Conservation (phyloP, 352 stramenopile genomes). For the Globisporangium solare region DNA sequence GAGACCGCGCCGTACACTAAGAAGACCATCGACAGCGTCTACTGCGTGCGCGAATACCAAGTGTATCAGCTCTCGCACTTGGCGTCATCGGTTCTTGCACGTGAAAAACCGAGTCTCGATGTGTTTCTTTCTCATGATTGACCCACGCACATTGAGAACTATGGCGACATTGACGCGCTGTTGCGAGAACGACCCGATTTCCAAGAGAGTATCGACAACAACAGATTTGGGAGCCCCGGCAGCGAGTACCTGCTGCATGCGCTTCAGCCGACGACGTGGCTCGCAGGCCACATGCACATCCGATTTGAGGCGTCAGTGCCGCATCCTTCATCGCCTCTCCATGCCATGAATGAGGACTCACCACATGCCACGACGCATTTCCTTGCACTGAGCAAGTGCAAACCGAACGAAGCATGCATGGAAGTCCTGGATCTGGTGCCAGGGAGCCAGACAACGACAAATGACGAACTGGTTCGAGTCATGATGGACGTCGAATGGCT, state of each 20-base stretch:
- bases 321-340: slow-evolving; percentile 25
- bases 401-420: slow-evolving; percentile 78
- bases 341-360: slow-evolving; percentile 26
- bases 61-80: slow-evolving; percentile 70
- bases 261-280: slow-evolving; percentile 88
- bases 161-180: slow-evolving; percentile 73
- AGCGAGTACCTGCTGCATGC: slow-evolving; percentile 69
- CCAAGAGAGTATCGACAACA: slow-evolving; percentile 71
- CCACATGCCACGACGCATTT: slow-evolving; percentile 43
- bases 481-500: slow-evolving; percentile 87
- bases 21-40: slow-evolving; percentile 75
- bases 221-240: slow-evolving; percentile 80
- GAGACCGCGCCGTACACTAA: slow-evolving; percentile 33
- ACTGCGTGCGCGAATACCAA: slow-evolving; percentile 87
- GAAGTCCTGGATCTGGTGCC: slow-evolving; percentile 65
- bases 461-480: slow-evolving; percentile 23
- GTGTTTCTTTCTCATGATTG: slow-evolving; percentile 94
- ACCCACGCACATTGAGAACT: slow-evolving; percentile 84
- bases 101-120: slow-evolving; percentile 42
- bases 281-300: slow-evolving; percentile 93
- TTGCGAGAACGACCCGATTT: slow-evolving; percentile 85
- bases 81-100: background rate
- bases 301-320: slow-evolving; percentile 88
- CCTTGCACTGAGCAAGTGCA: slow-evolving; percentile 92
- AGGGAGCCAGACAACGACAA: slow-evolving; percentile 7